Evolutionary conservation across 2,329 filamentous ascomycete species (phyloP).

Genomic region (Talaromyces rugulosus): DNA sequence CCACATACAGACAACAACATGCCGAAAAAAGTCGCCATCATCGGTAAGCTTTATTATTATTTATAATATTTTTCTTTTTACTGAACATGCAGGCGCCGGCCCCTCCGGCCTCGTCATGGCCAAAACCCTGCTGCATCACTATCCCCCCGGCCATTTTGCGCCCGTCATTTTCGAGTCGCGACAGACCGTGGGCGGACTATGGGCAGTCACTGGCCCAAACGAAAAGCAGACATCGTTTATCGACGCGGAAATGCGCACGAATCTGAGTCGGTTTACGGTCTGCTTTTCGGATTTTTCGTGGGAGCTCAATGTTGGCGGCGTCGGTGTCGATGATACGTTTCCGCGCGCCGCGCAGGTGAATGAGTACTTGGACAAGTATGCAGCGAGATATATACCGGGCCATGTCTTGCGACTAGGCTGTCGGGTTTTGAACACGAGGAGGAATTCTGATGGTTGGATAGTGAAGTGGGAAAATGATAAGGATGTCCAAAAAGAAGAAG

Average conservation of each 20-base stretch:
- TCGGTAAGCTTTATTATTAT: constrained; percentile 34
- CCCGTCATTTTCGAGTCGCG: constrained; percentile 69
- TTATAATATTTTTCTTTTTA: no score
- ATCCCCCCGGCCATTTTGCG: constrained; percentile 51
- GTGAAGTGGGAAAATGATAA: constrained; percentile 29
- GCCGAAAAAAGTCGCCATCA: constrained; percentile 50
- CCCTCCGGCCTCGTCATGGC: constrained; percentile 66
- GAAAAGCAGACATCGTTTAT: constrained; percentile 29
- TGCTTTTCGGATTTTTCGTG: constrained; percentile 61
- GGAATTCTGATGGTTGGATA: constrained; percentile 25
- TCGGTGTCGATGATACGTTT: constrained; percentile 53
- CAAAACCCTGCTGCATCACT: constrained; percentile 66
- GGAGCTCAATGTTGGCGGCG: constrained; percentile 43
- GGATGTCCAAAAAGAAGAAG: neutral
- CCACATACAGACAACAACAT: neutral
- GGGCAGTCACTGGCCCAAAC: constrained; percentile 54
- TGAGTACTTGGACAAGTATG: constrained; percentile 64
- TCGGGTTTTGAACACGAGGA: constrained; percentile 28
- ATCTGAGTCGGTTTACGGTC: constrained; percentile 74
- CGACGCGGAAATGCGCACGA: constrained; percentile 56
- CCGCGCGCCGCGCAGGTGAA: constrained; percentile 75
- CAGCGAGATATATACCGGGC: constrained; percentile 51
- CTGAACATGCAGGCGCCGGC: constrained; percentile 53
- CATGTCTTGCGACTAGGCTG: constrained; percentile 49
- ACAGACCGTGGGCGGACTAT: constrained; percentile 68